Evolutionary conservation across 768 basidiomycete genomes (phyloP).

Genomic region (Boletus huronensis): DNA sequence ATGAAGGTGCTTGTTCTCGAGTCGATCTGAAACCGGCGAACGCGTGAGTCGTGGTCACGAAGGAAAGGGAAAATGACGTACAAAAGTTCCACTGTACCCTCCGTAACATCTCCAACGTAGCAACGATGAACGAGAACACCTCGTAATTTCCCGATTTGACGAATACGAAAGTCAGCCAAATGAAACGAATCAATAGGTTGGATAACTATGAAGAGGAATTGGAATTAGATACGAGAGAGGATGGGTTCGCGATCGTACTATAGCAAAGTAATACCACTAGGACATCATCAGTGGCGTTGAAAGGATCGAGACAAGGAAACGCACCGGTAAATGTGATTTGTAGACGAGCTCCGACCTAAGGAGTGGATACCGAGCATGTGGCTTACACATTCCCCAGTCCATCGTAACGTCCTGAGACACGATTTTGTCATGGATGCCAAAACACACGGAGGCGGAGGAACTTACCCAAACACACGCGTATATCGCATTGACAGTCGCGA

Average conservation of each 20-base stretch:
- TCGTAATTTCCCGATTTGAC: conserved; percentile 42
- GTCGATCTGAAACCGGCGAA: conserved; percentile 47
- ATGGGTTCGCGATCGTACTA: conserved; percentile 43
- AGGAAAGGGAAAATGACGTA: conserved; percentile 35
- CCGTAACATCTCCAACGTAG: conserved; percentile 70
- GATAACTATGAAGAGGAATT: conserved; percentile 45
- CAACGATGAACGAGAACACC: conserved; percentile 64
- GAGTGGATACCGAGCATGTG: conserved; percentile 51
- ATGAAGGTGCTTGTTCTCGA: conserved; percentile 90
- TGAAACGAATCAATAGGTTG: conserved; percentile 74
- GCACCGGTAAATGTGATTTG: conserved; percentile 54
- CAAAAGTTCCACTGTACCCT: conserved; percentile 93
- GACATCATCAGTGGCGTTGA: not conserved
- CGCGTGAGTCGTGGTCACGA: not conserved
- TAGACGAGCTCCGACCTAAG: conserved; percentile 79
- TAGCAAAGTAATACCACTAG: conserved; percentile 75
- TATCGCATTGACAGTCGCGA: conserved; percentile 55
- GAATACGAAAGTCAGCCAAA: conserved; percentile 80
- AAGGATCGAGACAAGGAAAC: conserved; percentile 12
- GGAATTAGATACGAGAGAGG: not conserved
- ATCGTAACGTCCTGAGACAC: conserved; percentile 70
- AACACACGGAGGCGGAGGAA: not conserved
- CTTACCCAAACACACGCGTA: conserved; percentile 82
- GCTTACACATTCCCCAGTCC: conserved; percentile 86
- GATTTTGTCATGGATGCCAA: not conserved